Percentiles rank a stretch among this genome's conserved stretches.
Evolutionary conservation across 2,329 filamentous ascomycete species (phyloP).

Genomic region (Ophiocordyceps camponoti-leonardi): DNA sequence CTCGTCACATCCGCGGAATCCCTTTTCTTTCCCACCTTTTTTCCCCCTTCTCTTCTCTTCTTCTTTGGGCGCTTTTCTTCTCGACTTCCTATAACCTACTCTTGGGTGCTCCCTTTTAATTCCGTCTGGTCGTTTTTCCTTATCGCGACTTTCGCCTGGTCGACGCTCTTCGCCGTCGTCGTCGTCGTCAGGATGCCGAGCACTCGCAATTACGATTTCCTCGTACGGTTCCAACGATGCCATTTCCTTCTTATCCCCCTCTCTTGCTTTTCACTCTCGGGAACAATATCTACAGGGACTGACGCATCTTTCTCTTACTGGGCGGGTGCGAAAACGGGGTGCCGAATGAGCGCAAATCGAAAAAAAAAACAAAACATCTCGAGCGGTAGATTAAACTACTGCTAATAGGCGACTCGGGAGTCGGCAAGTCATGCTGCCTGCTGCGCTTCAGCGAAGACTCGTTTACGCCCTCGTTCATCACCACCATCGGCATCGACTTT

Average conservation of each 20-base stretch:
- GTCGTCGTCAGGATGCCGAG: constrained; percentile 56
- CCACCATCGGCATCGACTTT: constrained; percentile 98
- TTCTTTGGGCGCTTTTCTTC: too few species aligned
- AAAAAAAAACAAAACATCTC: too few species aligned
- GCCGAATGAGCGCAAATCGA: not conserved
- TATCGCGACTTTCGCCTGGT: too few species aligned
- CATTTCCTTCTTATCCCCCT: constrained; percentile 1
- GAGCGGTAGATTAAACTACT: constrained; percentile 72
- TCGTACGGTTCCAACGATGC: constrained; percentile 41
- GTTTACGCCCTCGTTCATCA: constrained; percentile 95
- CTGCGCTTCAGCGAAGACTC: constrained; percentile 95
- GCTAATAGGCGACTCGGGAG: constrained; percentile 89
- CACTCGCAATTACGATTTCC: constrained; percentile 97
- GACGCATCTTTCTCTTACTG: too few species aligned
- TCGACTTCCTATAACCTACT: too few species aligned
- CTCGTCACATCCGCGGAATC: too few species aligned
- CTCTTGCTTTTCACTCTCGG: not conserved
- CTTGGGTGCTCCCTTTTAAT: too few species aligned
- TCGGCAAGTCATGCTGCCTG: constrained; percentile 94
- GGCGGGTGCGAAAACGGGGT: not conserved
- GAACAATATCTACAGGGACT: not conserved
- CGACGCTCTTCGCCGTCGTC: not conserved
- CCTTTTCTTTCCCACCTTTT: too few species aligned
- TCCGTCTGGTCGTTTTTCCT: too few species aligned
- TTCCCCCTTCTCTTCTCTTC: too few species aligned